Evolutionary conservation across 768 basidiomycete species (phyloP).

Genomic region (Psilocybe subaeruginosa): DNA sequence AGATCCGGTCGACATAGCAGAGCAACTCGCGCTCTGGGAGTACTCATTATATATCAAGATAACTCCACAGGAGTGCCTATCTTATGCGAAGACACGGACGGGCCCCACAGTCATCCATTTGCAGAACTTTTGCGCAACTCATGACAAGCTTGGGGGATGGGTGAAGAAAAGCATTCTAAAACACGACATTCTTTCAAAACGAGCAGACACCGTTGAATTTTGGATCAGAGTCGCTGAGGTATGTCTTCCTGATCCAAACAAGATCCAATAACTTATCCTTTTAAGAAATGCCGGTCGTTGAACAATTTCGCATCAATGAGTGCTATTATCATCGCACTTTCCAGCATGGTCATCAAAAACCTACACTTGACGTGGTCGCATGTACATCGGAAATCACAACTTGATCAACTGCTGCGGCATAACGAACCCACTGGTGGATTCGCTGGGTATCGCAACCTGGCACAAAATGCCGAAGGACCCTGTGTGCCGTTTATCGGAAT

Average conservation of each 20-base stretch:
- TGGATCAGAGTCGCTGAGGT: slow-evolving; percentile 86
- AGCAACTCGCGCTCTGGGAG: slow-evolving; percentile 82
- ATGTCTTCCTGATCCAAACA: slow-evolving; percentile 21
- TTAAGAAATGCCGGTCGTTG: slow-evolving; percentile 65
- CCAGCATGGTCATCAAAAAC: slow-evolving; percentile 57
- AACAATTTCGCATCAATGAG: slow-evolving; percentile 73
- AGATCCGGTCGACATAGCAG: slow-evolving; percentile 71
- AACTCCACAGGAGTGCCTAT: slow-evolving; percentile 73
- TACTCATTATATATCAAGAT: slow-evolving; percentile 70
- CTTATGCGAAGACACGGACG: slow-evolving; percentile 51
- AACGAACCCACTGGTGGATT: slow-evolving; percentile 66
- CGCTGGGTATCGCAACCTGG: slow-evolving; percentile 52
- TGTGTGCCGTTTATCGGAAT: slow-evolving; percentile 72
- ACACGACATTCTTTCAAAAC: slow-evolving; percentile 50
- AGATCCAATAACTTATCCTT: neutral
- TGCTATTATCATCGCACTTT: slow-evolving; percentile 65
- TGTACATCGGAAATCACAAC: slow-evolving; percentile 49
- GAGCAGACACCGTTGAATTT: slow-evolving; percentile 64
- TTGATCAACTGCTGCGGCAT: slow-evolving; percentile 55
- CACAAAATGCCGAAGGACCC: slow-evolving; percentile 52
- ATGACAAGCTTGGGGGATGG: slow-evolving; percentile 68
- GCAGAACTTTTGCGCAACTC: slow-evolving; percentile 55
- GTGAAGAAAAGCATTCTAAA: slow-evolving; percentile 65
- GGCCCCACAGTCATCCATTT: slow-evolving; percentile 45
- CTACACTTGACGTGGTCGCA: slow-evolving; percentile 72